phyloP scores from a whole-genome alignment of 768 basidiomycete species.

The Dentipellis fragilis region DNA sequence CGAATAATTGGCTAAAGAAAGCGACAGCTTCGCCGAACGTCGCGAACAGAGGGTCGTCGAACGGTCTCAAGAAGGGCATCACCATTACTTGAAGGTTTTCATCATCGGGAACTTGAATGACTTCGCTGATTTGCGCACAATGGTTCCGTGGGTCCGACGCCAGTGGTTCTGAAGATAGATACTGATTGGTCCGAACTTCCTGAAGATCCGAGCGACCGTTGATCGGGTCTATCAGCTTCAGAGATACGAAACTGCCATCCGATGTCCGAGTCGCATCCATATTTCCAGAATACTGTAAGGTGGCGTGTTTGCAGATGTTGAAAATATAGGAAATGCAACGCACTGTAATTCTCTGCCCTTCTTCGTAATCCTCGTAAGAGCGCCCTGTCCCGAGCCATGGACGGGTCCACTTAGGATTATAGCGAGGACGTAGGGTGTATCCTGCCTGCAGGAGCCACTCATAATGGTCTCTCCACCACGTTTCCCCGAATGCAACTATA shows the following conservation, averaged over 20 bases:
- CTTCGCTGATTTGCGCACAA: slow-evolving; percentile 13
- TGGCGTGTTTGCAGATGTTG: too few species aligned
- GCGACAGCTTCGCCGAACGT: slow-evolving; percentile 18
- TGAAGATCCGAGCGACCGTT: too few species aligned
- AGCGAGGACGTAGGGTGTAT: slow-evolving; percentile 9
- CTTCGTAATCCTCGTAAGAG: slow-evolving; percentile 2
- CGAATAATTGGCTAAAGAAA: slow-evolving; percentile 16
- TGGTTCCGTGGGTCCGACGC: slow-evolving; percentile 15
- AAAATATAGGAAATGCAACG: neutral
- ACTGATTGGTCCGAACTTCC: slow-evolving; percentile 3
- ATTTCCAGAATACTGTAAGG: too few species aligned
- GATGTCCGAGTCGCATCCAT: too few species aligned
- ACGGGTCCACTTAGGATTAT: slow-evolving; percentile 5
- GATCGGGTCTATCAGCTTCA: slow-evolving; percentile 9
- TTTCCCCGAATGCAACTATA: slow-evolving; percentile 1
- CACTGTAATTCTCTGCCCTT: slow-evolving; percentile 4
- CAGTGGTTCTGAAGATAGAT: slow-evolving; percentile 5
- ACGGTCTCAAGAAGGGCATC: slow-evolving; percentile 14
- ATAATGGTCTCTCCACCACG: slow-evolving; percentile 8
- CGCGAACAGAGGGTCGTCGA: slow-evolving; percentile 15
- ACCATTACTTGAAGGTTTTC: slow-evolving; percentile 12
- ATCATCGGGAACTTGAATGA: slow-evolving; percentile 10
- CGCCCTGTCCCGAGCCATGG: slow-evolving; percentile 3
- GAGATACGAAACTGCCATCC: slow-evolving; percentile 9
- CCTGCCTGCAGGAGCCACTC: neutral